These are phyloP conservation scores for Curvularia verruculosa DNA, from an alignment of 2,329 filamentous ascomycete species.

Conservation along the genomic window DNA sequence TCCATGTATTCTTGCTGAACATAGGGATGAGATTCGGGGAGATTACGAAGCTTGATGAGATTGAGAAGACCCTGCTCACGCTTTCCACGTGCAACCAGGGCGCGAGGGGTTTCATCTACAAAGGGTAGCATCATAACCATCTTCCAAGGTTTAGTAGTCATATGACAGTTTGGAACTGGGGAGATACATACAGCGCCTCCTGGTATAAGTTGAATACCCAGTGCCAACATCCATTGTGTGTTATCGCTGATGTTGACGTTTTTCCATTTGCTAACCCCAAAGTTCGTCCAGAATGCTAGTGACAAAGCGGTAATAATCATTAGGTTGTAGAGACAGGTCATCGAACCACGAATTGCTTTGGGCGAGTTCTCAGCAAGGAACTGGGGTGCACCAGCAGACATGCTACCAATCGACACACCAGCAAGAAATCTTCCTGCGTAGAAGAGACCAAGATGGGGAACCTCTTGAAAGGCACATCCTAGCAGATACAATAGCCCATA, in stretches of 20 bases:
- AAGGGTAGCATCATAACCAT: neutral
- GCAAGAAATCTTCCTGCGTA: slow-evolving; percentile 1
- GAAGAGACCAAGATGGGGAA: neutral
- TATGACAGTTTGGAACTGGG: neutral
- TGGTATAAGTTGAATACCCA: neutral
- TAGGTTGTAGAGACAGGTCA: neutral
- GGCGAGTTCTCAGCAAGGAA: neutral
- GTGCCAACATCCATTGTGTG: neutral
- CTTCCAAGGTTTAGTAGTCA: neutral
- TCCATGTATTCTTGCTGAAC: neutral
- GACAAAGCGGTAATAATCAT: neutral
- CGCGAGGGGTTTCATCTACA: neutral
- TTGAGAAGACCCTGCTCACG: neutral
- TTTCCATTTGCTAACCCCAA: slow-evolving; percentile 1
- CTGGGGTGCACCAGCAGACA: neutral
- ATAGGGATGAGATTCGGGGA: neutral
- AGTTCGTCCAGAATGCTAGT: neutral
- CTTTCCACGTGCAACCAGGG: neutral
- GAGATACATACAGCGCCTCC: neutral
- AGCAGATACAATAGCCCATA: neutral
- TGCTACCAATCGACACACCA: neutral
- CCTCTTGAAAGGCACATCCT: neutral
- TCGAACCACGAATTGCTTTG: neutral
- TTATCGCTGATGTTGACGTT: neutral
- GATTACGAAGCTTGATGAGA: neutral